A percentile compares a stretch with the other conserved stretches of the same genome.
These are phyloP conservation scores for Alternaria conjuncta DNA, from an alignment of 2,329 filamentous ascomycete genomes.

Conservation along the genomic window DNA sequence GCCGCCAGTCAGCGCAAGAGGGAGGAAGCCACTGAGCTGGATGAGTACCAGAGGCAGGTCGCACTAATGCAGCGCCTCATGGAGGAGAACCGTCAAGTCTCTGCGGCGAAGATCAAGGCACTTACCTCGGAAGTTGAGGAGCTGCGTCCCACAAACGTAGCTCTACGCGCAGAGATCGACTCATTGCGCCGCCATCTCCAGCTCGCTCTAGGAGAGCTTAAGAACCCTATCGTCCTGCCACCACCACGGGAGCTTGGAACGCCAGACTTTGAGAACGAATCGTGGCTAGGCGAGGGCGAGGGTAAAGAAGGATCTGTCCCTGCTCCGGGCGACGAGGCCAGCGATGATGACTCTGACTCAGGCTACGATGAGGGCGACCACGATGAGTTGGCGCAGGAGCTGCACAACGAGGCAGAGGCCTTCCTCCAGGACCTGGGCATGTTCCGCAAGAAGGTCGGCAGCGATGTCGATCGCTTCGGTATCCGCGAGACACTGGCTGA, in stretches of 20 bases:
- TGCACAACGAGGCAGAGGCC: constrained; percentile 85
- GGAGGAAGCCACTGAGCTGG: constrained; percentile 82
- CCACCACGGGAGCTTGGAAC: constrained; percentile 36
- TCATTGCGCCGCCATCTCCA: constrained; percentile 85
- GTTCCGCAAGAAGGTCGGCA: constrained; percentile 84
- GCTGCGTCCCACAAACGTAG: constrained; percentile 60
- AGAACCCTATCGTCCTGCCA: constrained; percentile 82
- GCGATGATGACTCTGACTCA: constrained; percentile 49
- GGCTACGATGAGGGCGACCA: constrained; percentile 67
- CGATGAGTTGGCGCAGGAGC: constrained; percentile 63
- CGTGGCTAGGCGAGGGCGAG: constrained; percentile 36
- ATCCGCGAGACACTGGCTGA: constrained; percentile 30
- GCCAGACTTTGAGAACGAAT: constrained; percentile 42
- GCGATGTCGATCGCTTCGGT: constrained; percentile 74
- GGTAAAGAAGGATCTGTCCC: constrained; percentile 31
- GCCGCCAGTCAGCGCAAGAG: constrained; percentile 69
- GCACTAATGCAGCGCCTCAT: constrained; percentile 90
- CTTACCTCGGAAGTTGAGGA: constrained; percentile 64
- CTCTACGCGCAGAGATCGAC: constrained; percentile 75
- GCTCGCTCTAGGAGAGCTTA: constrained; percentile 82
- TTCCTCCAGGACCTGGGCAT: constrained; percentile 79
- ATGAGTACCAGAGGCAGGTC: constrained; percentile 94
- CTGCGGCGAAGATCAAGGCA: constrained; percentile 91
- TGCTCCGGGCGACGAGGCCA: constrained; percentile 43
- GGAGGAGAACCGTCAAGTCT: constrained; percentile 90